These are phyloP conservation scores for Thelephora terrestris DNA, from an alignment of 1,284 basidiomycete species.

Conservation along the genomic window DNA sequence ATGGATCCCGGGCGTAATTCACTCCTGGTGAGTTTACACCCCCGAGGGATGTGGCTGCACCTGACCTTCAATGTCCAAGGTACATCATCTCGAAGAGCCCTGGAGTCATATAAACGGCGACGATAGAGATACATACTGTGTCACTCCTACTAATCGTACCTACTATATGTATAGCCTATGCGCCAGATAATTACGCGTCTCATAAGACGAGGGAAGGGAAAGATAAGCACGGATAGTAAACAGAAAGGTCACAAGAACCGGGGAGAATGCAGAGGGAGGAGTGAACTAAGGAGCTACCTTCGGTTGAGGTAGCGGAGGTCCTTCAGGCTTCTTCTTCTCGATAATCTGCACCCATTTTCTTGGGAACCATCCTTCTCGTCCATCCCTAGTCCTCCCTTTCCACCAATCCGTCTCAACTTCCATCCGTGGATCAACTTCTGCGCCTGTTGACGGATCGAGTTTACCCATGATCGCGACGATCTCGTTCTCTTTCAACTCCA, in stretches of 20 bases:
- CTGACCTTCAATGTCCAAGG: constrained; percentile 17
- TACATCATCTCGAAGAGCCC: constrained; percentile 33
- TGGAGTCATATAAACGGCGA: constrained; percentile 16
- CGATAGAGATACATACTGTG: too few species aligned
- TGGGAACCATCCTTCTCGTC: constrained; percentile 95
- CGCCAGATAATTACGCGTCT: neutral
- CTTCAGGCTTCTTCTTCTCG: constrained; percentile 27
- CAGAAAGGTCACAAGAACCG: neutral
- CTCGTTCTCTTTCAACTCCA: constrained; percentile 81
- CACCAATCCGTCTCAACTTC: constrained; percentile 88
- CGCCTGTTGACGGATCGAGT: constrained; percentile 59
- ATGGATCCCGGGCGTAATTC: constrained; percentile 49
- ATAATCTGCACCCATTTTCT: constrained; percentile 78
- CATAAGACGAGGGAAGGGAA: neutral
- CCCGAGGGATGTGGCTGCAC: neutral
- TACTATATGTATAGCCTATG: neutral
- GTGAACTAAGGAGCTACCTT: neutral
- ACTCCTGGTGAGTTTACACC: constrained; percentile 34
- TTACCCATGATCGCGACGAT: constrained; percentile 91
- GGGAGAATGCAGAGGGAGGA: neutral
- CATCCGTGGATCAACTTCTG: constrained; percentile 61
- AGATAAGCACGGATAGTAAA: neutral
- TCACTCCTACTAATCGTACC: neutral
- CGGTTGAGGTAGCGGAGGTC: neutral
- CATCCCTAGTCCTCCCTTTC: constrained; percentile 91